Evolutionary conservation across 345 rosid species (phyloP), one percentile per base, ranked within the genome.

Genomic region (Lepidium sativum): DNA sequence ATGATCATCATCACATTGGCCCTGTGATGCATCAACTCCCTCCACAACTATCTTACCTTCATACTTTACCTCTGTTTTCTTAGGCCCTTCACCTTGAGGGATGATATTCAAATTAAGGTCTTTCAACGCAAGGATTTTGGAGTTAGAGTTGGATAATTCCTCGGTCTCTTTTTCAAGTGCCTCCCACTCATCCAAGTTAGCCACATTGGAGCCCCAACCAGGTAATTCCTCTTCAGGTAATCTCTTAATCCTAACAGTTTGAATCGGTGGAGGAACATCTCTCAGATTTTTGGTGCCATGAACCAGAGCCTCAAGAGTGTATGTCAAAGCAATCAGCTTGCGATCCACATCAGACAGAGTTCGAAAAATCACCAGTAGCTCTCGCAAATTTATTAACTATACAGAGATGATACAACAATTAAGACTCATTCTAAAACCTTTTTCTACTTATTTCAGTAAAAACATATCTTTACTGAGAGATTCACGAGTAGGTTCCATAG

Each of bases 121-220:
- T 66, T 73, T 88, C 71, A 91, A 68, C 8, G 95, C 90, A 57
- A 88, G 88, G 63, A 91, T 88, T 75, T 77, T 86, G 3, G 98
- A 88, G 37, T 40, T 18, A 1, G 68, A 3, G 38, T 82, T 78
- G 0, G 69, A 15, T 5, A 71, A 82, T 59, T 78, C 82, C 40
- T 73, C 95, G 10, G 65, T 11, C 65, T 79, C 84, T 13, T 67
- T 50, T 27, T 92, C 95, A 37, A 89, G 55, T 0, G 92, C 92
- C 55, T 92, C 96, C 98, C 96, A 92, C 60, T 92, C 98, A 54
- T 80, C 90, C 78, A 86, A 61, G 72, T 92, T 85, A 68, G 95
- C 76, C 44, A 92, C 96, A 80, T 89, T 92, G 9, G 82, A 73
- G 15, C 96, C 96, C 98, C 98, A 92, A 15, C 95, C 96, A 37